These are phyloP conservation scores for Dalbergia oliveri DNA, from an alignment of 306 rosid species.

Conservation along the genomic window DNA sequence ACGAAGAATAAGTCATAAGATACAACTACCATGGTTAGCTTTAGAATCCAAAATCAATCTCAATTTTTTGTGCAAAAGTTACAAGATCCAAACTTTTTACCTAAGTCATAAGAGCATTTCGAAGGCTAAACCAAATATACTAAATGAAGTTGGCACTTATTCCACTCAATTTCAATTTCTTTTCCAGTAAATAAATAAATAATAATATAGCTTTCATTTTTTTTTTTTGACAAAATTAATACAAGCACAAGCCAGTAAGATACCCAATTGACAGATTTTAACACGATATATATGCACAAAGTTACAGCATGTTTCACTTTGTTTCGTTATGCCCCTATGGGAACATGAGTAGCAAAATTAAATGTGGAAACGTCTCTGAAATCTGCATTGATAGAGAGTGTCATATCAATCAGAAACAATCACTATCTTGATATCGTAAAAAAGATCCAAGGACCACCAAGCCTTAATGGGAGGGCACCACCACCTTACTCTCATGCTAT, in stretches of 20 bases:
- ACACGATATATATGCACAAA: background rate
- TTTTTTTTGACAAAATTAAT: background rate
- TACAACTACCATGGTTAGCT: background rate
- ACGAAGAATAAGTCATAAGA: too few species aligned
- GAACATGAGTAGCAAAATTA: conserved; percentile 5
- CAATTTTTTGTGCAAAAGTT: too few species aligned
- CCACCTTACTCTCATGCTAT: background rate
- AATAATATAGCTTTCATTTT: background rate
- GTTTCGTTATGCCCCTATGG: background rate
- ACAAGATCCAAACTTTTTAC: too few species aligned
- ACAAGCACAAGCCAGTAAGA: background rate
- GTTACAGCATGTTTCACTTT: background rate
- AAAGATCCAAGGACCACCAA: background rate
- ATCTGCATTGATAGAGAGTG: background rate
- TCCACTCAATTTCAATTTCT: too few species aligned
- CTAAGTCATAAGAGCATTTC: too few species aligned
- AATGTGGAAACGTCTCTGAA: conserved; percentile 7
- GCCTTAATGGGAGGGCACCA: background rate
- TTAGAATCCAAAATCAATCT: too few species aligned
- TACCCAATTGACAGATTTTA: background rate
- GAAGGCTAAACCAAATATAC: too few species aligned
- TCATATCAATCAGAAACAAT: background rate
- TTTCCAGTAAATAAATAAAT: too few species aligned
- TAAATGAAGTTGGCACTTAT: too few species aligned
- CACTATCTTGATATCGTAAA: background rate